phyloP scores from a whole-genome alignment of 148 eudicot species.

The Rhododendron henanense region DNA sequence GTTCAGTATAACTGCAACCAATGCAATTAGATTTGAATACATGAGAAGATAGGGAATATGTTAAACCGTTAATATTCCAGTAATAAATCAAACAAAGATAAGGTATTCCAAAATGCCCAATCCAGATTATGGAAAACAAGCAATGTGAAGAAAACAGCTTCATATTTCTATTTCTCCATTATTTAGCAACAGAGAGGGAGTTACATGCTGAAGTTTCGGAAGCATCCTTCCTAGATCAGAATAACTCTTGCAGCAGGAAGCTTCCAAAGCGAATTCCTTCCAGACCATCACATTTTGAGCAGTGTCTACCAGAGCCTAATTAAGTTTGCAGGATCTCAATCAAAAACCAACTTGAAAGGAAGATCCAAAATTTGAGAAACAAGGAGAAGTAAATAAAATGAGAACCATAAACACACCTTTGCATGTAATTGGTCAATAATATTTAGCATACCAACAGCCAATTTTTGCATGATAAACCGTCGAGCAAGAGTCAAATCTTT shows the following conservation, averaged over 20 bases:
- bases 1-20: neutral
- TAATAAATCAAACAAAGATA: neutral
- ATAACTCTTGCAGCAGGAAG: slow-evolving; percentile 76
- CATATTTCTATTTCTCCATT: slow-evolving; percentile 1
- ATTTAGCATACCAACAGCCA: slow-evolving; percentile 72
- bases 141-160: slow-evolving; percentile 6
- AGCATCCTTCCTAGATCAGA: slow-evolving; percentile 89
- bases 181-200: slow-evolving; percentile 22
- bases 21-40: neutral
- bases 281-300: slow-evolving; percentile 63
- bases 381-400: neutral
- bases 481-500: slow-evolving; percentile 90
- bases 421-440: slow-evolving; percentile 69
- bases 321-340: slow-evolving; percentile 16
- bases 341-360: neutral
- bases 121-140: neutral
- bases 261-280: slow-evolving; percentile 86
- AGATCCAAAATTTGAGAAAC: neutral
- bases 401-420: slow-evolving; percentile 48
- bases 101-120: neutral
- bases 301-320: slow-evolving; percentile 72
- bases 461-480: slow-evolving; percentile 76
- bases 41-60: neutral
- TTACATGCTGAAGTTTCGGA: slow-evolving; percentile 76
- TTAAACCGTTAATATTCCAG: neutral